phyloP scores from a whole-genome alignment of 257 asterid genomes.

The Plantago major region DNA sequence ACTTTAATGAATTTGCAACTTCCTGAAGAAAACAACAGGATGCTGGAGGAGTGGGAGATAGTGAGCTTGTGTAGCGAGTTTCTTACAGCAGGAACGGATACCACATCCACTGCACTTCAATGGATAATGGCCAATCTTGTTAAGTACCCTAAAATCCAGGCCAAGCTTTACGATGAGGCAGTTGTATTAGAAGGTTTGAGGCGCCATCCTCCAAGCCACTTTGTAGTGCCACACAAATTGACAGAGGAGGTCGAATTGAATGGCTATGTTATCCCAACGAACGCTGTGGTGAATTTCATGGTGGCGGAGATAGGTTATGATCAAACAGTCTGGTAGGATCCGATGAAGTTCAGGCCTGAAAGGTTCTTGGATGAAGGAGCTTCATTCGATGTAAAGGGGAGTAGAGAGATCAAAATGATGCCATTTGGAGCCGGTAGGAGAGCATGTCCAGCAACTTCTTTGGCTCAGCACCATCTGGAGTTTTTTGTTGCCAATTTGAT shows the following conservation, averaged over 20 bases:
- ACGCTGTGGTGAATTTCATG: conserved; percentile 50
- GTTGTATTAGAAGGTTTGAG: conserved; percentile 54
- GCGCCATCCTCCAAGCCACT: conserved; percentile 70
- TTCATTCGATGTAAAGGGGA: conserved; percentile 33
- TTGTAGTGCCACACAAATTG: conserved; percentile 55
- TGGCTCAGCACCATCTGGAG: conserved; percentile 48
- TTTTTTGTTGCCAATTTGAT: conserved; percentile 10
- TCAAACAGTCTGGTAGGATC: conserved; percentile 39
- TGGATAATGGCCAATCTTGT: conserved; percentile 76
- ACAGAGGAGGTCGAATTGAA: conserved; percentile 38
- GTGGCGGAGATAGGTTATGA: conserved; percentile 60
- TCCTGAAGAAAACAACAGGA: conserved; percentile 48
- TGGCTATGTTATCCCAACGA: conserved; percentile 37
- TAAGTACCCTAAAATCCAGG: conserved; percentile 44
- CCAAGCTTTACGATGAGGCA: conserved; percentile 37
- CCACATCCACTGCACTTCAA: conserved; percentile 57
- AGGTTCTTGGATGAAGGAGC: conserved; percentile 29
- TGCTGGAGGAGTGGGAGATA: conserved; percentile 42
- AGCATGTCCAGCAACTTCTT: conserved; percentile 39
- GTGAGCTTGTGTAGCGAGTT: conserved; percentile 54
- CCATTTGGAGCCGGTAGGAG: conserved; percentile 75
- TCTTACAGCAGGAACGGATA: conserved; percentile 53
- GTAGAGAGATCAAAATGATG: conserved; percentile 70
- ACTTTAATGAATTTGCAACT: conserved; percentile 36
- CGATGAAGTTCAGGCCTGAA: conserved; percentile 36